Percentiles rank a stretch among this genome's conserved stretches.
phyloP scores from a whole-genome alignment of 2,329 filamentous ascomycete genomes.

The Phialophora chinensis region DNA sequence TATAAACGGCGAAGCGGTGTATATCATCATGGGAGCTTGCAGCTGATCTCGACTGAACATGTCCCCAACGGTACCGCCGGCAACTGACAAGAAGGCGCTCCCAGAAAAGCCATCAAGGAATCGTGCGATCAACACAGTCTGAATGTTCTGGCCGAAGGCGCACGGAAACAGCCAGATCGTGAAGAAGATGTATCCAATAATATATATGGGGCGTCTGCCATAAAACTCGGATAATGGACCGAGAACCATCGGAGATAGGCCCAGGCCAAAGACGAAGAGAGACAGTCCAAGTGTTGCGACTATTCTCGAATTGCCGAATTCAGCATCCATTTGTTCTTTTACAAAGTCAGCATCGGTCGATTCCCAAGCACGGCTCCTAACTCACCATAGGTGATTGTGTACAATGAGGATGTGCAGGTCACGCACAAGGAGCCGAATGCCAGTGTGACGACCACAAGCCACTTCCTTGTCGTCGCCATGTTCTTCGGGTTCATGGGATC shows the following conservation, averaged over 20 bases:
- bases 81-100: slow-evolving; percentile 71
- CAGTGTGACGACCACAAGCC: slow-evolving; percentile 79
- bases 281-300: slow-evolving; percentile 82
- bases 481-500: slow-evolving; percentile 78
- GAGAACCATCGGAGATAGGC: slow-evolving; percentile 67
- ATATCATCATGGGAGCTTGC: slow-evolving; percentile 78
- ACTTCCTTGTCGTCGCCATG: slow-evolving; percentile 70
- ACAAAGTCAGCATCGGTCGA: slow-evolving; percentile 7
- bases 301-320: slow-evolving; percentile 73
- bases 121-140: slow-evolving; percentile 76
- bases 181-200: slow-evolving; percentile 75
- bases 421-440: slow-evolving; percentile 78
- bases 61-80: slow-evolving; percentile 76
- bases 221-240: slow-evolving; percentile 77
- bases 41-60: slow-evolving; percentile 69
- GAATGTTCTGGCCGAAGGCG: slow-evolving; percentile 80
- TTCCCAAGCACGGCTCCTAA: background rate
- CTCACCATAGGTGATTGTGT: slow-evolving; percentile 74
- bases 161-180: slow-evolving; percentile 81
- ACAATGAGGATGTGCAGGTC: slow-evolving; percentile 88
- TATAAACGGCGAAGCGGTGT: slow-evolving; percentile 68
- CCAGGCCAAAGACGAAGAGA: slow-evolving; percentile 78
- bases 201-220: slow-evolving; percentile 80
- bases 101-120: slow-evolving; percentile 66
- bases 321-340: slow-evolving; percentile 68